Base-by-base conservation (phyloP, 1,139 yeast genomes). In the Ashbya aceris region DNA sequence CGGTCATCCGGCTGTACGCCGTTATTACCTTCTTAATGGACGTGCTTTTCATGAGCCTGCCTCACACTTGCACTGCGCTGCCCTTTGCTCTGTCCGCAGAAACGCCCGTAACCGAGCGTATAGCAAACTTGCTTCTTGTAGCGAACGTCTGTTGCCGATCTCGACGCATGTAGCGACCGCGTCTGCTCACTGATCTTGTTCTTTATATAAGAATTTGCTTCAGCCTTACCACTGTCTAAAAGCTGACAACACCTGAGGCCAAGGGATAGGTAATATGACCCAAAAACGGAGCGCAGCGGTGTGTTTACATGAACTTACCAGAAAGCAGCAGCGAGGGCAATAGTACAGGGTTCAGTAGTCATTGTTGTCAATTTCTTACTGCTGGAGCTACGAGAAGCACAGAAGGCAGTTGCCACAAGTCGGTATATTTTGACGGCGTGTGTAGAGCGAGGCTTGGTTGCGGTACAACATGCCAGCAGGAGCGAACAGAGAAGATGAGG, bases 401-500 rank as follows among this genome's bases (percentile, higher is more conserved):
- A 17, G 23, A 17, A 17, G 23, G 23, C 23, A 17, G 23, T 3
- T 17, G 23, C 23, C 23, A 17, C 23, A 6, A 17, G 23, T 17
- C 23, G 23, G 23, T 17, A 17, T 17, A 17, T 17, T 17, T 17
- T 17, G 23, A 17, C 23, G 23, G 23, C 6, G 23, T n/a, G n/a
- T n/a, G 6, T 17, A 17, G 6, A 17, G 23, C 23, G 23, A 17
- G 23, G 23, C 23, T 17, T 17, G 23, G 23, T 17, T 17, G 23
- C 23, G 23, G 23, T 17, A 17, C 31, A 29, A 11, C 20, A 34
- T 34, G 37, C 17, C 37, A 23, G 29, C 29, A 23, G 37, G 27
- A 17, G 4, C 37, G 27, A 34, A 29, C 29, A 29, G 14, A 34
- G 37, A 34, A 10, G 37, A 34, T 34, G 37, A 34, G 37, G 29